These are phyloP conservation scores for Rosa persica DNA, from an alignment of 306 rosid species.

Conservation along the genomic window DNA sequence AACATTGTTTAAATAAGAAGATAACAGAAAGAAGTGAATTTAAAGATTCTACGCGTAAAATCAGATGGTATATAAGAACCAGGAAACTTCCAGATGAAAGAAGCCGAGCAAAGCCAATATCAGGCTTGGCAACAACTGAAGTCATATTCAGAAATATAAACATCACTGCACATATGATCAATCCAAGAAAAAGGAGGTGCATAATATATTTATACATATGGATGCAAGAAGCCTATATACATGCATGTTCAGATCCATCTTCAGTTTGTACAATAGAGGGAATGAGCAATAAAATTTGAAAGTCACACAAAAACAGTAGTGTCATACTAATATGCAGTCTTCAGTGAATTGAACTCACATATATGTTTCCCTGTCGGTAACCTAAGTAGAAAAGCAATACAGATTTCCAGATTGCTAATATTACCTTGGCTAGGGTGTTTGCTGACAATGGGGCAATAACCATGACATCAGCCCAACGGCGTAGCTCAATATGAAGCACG, in stretches of 20 bases:
- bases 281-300: background rate
- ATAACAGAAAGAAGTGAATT: background rate
- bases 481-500: slow-evolving; percentile 76
- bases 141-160: background rate
- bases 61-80: background rate
- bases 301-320: background rate
- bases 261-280: background rate
- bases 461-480: slow-evolving; percentile 84
- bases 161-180: background rate
- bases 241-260: background rate
- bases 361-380: background rate
- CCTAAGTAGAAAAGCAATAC: background rate
- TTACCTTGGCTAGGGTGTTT: slow-evolving; percentile 88
- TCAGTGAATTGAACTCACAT: background rate
- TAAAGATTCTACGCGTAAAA: background rate
- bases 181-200: background rate
- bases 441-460: slow-evolving; percentile 91
- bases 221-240: background rate
- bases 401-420: slow-evolving; percentile 7
- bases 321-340: background rate
- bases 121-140: background rate
- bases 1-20: slow-evolving; percentile 13
- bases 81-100: background rate
- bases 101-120: background rate
- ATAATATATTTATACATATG: too few species aligned